phyloP scores from a whole-genome alignment of 805 yeast genomes.

The Sugiyamaella americana region DNA sequence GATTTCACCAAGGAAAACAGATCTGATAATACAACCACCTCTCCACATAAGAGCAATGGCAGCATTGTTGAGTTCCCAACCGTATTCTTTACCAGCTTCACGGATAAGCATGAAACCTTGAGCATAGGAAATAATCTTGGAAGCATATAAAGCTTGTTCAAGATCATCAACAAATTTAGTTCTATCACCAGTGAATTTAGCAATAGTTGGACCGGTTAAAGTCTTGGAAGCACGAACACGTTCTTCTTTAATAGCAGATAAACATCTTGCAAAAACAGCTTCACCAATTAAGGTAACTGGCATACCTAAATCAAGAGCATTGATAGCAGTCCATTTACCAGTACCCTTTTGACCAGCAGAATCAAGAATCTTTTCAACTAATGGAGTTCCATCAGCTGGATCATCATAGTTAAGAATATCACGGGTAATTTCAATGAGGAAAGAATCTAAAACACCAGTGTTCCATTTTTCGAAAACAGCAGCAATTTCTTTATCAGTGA shows the following conservation, averaged over 20 bases:
- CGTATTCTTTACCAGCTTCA: constrained; percentile 95
- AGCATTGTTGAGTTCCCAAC: constrained; percentile 96
- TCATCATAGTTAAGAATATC: constrained; percentile 88
- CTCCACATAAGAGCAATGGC: constrained; percentile 99
- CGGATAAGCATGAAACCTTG: constrained; percentile 99
- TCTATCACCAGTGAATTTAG: constrained; percentile 66
- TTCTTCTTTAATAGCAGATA: constrained; percentile 88
- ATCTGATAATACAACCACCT: constrained; percentile 99
- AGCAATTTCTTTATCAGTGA: constrained; percentile 86
- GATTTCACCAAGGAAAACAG: constrained; percentile 95
- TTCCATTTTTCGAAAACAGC: constrained; percentile 91
- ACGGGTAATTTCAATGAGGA: constrained; percentile 93
- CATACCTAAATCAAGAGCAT: constrained; percentile 95
- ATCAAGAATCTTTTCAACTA: constrained; percentile 94
- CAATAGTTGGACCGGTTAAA: constrained; percentile 71
- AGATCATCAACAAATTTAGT: constrained; percentile 81
- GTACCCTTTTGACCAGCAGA: constrained; percentile 99
- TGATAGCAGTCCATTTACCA: constrained; percentile 99
- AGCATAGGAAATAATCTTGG: constrained; percentile 96
- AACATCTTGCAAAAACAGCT: constrained; percentile 95
- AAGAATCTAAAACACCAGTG: constrained; percentile 95
- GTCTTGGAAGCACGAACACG: constrained; percentile 78
- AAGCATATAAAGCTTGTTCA: constrained; percentile 97
- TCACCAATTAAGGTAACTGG: constrained; percentile 98
- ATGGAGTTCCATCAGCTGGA: constrained; percentile 73